phyloP scores from a whole-genome alignment of 1,284 basidiomycete species.

The Sporisorium graminicola region DNA sequence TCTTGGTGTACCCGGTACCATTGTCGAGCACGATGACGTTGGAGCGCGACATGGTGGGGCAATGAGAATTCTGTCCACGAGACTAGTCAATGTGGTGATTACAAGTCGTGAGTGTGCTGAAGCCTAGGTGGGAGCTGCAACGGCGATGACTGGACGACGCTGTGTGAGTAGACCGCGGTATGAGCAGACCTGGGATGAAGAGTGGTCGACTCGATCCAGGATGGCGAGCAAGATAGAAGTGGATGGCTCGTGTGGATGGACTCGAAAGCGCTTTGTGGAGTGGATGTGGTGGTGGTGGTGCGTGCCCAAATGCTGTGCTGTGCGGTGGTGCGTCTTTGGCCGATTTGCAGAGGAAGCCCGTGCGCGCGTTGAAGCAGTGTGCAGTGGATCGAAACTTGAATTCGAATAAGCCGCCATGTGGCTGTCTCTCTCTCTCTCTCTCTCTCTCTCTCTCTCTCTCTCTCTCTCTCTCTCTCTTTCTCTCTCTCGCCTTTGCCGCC shows the following conservation, averaged over 20 bases:
- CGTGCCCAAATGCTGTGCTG: background rate
- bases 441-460: too few species aligned
- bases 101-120: background rate
- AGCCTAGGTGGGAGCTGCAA: background rate
- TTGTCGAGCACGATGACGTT: constrained; percentile 77
- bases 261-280: background rate
- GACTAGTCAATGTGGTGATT: too few species aligned
- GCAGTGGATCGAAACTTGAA: background rate
- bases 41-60: constrained; percentile 63
- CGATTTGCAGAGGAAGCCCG: background rate
- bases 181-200: too few species aligned
- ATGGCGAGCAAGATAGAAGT: too few species aligned
- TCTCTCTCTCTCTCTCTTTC: too few species aligned
- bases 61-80: too few species aligned
- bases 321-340: background rate
- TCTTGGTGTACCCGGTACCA: constrained; percentile 97
- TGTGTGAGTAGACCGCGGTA: too few species aligned
- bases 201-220: too few species aligned
- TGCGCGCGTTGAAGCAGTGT: background rate
- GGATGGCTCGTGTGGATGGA: background rate
- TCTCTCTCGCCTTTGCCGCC: too few species aligned
- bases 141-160: too few species aligned
- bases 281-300: too few species aligned
- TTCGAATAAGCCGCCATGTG: background rate
- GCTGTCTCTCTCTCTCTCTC: too few species aligned